Percentiles rank a stretch among this genome's conserved stretches.
phyloP scores from a whole-genome alignment of 1,284 basidiomycete species.

The Moniliella sp. region DNA sequence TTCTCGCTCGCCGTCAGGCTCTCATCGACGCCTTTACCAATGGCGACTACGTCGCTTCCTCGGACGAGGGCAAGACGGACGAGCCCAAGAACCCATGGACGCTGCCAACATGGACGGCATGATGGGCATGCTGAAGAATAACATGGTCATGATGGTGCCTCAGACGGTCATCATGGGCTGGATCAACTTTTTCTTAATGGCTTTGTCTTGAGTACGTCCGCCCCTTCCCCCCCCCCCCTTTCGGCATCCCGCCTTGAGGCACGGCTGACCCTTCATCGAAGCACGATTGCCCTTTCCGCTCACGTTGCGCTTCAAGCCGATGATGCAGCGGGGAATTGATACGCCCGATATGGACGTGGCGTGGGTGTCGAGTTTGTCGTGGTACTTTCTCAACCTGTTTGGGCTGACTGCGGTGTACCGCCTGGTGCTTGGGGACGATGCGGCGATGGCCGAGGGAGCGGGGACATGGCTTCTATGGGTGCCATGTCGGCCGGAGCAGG shows the following conservation, averaged over 20 bases:
- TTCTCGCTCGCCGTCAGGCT: slow-evolving; percentile 13
- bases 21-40: slow-evolving; percentile 13
- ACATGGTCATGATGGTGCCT: slow-evolving; percentile 50
- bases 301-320: slow-evolving; percentile 91
- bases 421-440: slow-evolving; percentile 68
- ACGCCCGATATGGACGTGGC: slow-evolving; percentile 90
- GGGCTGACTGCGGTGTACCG: slow-evolving; percentile 86
- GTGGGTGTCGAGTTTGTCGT: slow-evolving; percentile 94
- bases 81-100: slow-evolving; percentile 44
- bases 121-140: slow-evolving; percentile 98
- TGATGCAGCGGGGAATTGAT: slow-evolving; percentile 86
- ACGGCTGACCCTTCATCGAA: slow-evolving; percentile 1
- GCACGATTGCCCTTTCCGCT: slow-evolving; percentile 87
- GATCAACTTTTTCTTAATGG: slow-evolving; percentile 99
- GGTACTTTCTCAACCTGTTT: slow-evolving; percentile 98
- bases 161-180: slow-evolving; percentile 94
- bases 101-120: slow-evolving; percentile 83
- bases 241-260: not conserved
- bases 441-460: slow-evolving; percentile 31
- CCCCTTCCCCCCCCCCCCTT: not conserved
- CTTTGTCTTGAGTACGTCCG: slow-evolving; percentile 62
- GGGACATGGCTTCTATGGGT: slow-evolving; percentile 24
- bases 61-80: no score
- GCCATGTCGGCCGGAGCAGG: slow-evolving; percentile 15
- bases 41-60: slow-evolving; percentile 14